phyloP scores from a whole-genome alignment of 352 stramenopile genomes.

The Paralagenidium karlingii region DNA sequence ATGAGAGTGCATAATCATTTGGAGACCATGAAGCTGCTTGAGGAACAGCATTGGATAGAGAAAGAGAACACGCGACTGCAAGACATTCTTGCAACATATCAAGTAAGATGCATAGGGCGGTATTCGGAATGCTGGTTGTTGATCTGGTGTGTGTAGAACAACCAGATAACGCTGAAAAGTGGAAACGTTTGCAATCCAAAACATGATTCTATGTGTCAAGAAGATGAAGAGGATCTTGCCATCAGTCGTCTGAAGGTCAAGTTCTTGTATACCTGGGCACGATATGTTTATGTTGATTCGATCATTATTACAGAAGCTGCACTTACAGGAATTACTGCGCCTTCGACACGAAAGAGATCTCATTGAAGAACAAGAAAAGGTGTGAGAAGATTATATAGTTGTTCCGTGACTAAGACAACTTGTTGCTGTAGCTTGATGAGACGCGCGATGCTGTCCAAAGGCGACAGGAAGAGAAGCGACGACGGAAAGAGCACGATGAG shows the following conservation, averaged over 20 bases:
- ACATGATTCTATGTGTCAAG: constrained; percentile 3
- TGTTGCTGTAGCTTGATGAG: constrained; percentile 20
- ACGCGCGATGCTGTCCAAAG: constrained; percentile 26
- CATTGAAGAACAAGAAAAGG: constrained; percentile 48
- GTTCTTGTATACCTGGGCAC: not conserved
- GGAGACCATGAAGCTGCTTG: too few relatives aligned
- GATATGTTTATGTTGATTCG: not conserved
- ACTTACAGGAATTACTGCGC: constrained; percentile 26
- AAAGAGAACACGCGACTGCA: too few relatives aligned
- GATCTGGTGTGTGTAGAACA: too few relatives aligned
- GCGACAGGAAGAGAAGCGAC: constrained; percentile 27
- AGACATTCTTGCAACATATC: too few relatives aligned
- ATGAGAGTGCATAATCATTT: too few relatives aligned
- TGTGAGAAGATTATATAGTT: constrained; percentile 2
- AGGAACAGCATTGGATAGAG: too few relatives aligned
- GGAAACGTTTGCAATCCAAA: constrained; percentile 1
- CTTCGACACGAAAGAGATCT: constrained; percentile 39
- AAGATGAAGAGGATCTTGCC: not conserved
- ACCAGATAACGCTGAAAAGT: too few relatives aligned
- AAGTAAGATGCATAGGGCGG: too few relatives aligned
- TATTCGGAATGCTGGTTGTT: too few relatives aligned
- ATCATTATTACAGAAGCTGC: constrained; percentile 11
- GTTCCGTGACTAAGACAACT: not conserved
- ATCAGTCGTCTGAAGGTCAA: not conserved
- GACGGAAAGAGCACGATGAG: constrained; percentile 24